Evolutionary conservation across 192 early-diverging fungal species (phyloP).

Genomic region (Coemansia sp.): DNA sequence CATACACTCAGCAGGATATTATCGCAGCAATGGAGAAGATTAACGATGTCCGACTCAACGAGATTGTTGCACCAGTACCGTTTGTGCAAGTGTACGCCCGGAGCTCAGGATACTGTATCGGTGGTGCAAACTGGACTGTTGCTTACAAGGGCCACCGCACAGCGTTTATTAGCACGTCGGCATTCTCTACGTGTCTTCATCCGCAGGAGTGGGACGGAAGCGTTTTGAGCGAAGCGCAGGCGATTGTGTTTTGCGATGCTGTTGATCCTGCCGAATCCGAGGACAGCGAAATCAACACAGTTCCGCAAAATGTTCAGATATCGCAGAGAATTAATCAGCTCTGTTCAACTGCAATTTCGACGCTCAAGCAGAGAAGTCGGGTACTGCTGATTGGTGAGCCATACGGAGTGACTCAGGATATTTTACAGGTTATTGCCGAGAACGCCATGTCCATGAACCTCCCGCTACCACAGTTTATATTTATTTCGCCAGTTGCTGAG

Average conservation of each 20-base stretch:
- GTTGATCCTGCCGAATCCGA: conserved; percentile 26
- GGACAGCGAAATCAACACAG: conserved; percentile 8
- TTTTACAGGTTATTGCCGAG: conserved; percentile 63
- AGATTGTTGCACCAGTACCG: conserved; percentile 50
- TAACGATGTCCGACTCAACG: conserved; percentile 48
- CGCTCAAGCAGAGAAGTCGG: conserved; percentile 61
- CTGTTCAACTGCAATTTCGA: conserved; percentile 46
- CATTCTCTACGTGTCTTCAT: conserved; percentile 41
- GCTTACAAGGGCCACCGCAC: conserved; percentile 59
- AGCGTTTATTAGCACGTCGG: conserved; percentile 51
- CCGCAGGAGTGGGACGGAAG: conserved; percentile 54
- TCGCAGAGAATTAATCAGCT: conserved; percentile 37
- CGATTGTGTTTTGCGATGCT: conserved; percentile 50
- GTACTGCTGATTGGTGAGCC: conserved; percentile 69
- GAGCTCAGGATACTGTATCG: conserved; percentile 74
- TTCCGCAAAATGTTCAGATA: conserved; percentile 21
- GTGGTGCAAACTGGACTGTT: conserved; percentile 72
- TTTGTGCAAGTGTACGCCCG: conserved; percentile 60
- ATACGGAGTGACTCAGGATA: conserved; percentile 73
- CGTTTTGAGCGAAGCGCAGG: conserved; percentile 39
- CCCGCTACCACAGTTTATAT: conserved; percentile 63
- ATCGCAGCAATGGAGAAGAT: conserved; percentile 52
- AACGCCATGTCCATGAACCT: conserved; percentile 60
- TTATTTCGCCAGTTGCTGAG: conserved; percentile 75
- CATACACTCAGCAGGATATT: conserved; percentile 49